Conservation (phyloP, 352 stramenopile genomes). For the Phytophthora pluvialis region DNA sequence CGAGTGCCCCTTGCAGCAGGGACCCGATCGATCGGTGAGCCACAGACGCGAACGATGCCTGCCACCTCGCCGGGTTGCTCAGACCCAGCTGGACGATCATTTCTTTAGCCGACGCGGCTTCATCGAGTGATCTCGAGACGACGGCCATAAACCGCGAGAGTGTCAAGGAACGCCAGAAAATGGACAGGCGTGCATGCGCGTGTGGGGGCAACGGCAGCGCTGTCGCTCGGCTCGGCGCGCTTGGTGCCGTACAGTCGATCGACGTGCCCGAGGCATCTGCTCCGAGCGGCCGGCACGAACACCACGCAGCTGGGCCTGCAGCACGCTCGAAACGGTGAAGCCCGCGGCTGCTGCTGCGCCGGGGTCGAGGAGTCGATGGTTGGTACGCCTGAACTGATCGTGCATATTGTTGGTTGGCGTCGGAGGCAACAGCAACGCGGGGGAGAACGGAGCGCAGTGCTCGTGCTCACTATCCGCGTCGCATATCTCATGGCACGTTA, state of each 20-base stretch:
- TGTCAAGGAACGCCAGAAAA: constrained; percentile 2
- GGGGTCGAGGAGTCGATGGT: neutral
- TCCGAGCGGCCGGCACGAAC: constrained; percentile 10
- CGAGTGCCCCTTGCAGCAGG: constrained; percentile 17
- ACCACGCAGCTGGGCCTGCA: constrained; percentile 6
- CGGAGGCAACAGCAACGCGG: neutral
- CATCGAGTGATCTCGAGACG: constrained; percentile 2
- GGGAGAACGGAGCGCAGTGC: neutral
- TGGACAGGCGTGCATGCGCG: constrained; percentile 10
- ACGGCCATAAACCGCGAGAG: constrained; percentile 3
- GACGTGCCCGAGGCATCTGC: constrained; percentile 14
- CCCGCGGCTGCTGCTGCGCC: neutral
- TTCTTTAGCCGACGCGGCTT: constrained; percentile 18
- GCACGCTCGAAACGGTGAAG: constrained; percentile 2
- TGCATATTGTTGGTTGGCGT: neutral
- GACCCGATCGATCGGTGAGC: constrained; percentile 2
- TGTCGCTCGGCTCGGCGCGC: constrained; percentile 1
- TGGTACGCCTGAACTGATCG: neutral
- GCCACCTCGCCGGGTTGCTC: constrained; percentile 23
- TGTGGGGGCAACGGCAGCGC: neutral
- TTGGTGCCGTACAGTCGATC: constrained; percentile 1
- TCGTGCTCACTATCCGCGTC: neutral
- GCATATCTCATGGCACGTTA: neutral
- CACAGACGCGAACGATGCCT: constrained; percentile 18
- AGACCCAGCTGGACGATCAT: constrained; percentile 29